These are phyloP conservation scores for Globisporangium echinulatum DNA, from an alignment of 352 stramenopile species.

Conservation along the genomic window DNA sequence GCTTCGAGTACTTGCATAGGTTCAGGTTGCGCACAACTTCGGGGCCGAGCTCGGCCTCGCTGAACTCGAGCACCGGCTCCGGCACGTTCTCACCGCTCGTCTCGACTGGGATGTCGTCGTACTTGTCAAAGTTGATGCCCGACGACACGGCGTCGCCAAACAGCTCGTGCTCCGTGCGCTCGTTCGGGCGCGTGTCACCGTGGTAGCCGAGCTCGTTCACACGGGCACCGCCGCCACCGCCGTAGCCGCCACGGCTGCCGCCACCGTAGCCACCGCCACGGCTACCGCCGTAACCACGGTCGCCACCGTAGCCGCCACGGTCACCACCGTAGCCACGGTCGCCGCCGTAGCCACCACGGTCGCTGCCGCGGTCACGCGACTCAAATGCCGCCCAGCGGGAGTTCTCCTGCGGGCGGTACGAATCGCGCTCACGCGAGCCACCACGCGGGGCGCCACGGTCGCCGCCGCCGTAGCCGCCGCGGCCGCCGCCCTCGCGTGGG, in stretches of 20 bases:
- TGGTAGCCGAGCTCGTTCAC: constrained; percentile 97
- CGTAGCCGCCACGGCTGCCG: constrained; percentile 26
- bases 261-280: constrained; percentile 26
- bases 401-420: constrained; percentile 27
- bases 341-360: constrained; percentile 22
- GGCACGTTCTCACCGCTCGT: constrained; percentile 92
- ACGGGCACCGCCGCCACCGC: constrained; percentile 45
- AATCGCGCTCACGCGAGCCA: constrained; percentile 27
- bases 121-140: constrained; percentile 99
- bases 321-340: constrained; percentile 21
- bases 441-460: constrained; percentile 24
- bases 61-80: constrained; percentile 89
- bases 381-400: constrained; percentile 53
- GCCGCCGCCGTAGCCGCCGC: constrained; percentile 20
- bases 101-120: constrained; percentile 98
- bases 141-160: constrained; percentile 92
- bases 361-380: constrained; percentile 25
- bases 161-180: constrained; percentile 89
- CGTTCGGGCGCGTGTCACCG: constrained; percentile 89
- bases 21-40: constrained; percentile 91
- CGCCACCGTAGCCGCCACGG: constrained; percentile 19
- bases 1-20: constrained; percentile 93
- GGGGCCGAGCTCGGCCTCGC: constrained; percentile 84
- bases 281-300: constrained; percentile 35
- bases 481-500: constrained; percentile 20